phyloP scores from a whole-genome alignment of 2,329 filamentous ascomycete species.

The Aureobasidium sp. region DNA sequence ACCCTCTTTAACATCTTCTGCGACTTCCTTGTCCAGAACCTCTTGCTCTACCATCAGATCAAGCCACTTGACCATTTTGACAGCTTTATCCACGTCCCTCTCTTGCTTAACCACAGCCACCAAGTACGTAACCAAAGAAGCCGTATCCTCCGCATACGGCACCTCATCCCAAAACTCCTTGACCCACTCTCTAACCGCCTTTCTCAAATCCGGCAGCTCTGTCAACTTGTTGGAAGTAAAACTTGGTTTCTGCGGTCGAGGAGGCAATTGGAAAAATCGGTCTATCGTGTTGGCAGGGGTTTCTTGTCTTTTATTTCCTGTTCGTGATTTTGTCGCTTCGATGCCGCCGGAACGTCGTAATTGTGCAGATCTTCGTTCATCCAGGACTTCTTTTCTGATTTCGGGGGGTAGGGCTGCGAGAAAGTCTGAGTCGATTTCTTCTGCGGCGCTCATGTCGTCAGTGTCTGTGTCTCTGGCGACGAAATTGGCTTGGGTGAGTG shows the following conservation, averaged over 20 bases:
- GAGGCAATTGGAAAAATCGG: conserved; percentile 37
- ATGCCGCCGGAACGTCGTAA: conserved; percentile 42
- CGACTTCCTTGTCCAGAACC: conserved; percentile 12
- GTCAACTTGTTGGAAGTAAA: conserved; percentile 54
- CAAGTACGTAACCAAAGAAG: conserved; percentile 65
- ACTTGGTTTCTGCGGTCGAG: conserved; percentile 45
- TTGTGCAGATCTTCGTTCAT: conserved; percentile 57
- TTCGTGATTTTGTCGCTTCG: conserved; percentile 17
- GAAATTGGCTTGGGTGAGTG: conserved; percentile 67
- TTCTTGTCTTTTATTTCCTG: conserved; percentile 11
- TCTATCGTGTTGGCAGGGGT: conserved; percentile 22
- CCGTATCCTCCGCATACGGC: conserved; percentile 70
- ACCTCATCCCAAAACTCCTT: conserved; percentile 61
- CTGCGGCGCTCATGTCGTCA: conserved; percentile 26
- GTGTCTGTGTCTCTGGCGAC: conserved; percentile 32
- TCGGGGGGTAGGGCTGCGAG: conserved; percentile 77
- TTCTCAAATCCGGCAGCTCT: conserved; percentile 55
- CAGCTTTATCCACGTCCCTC: conserved; percentile 65
- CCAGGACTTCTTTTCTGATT: conserved; percentile 66
- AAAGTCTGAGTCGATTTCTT: conserved; percentile 60
- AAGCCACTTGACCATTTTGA: conserved; percentile 59
- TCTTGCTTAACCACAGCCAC: conserved; percentile 62
- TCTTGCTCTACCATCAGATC: conserved; percentile 30
- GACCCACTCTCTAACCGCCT: conserved; percentile 70
- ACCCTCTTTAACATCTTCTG: conserved; percentile 14